A percentile compares a stretch with the other conserved stretches of the same genome.
These are phyloP conservation scores for Backusella mclennaniae DNA, from an alignment of 192 early-diverging fungal genomes.

Conservation along the genomic window DNA sequence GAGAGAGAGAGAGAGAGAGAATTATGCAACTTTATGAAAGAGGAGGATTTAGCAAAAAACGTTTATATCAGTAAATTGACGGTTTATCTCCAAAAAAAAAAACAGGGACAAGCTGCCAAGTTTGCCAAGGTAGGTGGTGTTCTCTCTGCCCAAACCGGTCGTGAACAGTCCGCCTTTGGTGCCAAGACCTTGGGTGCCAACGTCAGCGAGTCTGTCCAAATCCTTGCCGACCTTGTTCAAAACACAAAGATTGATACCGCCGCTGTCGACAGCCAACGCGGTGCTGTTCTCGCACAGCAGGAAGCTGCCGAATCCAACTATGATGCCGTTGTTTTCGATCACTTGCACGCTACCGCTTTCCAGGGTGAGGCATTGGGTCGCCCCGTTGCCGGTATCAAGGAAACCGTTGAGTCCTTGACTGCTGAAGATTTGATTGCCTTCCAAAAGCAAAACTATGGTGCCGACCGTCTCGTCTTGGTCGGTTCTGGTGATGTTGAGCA, in stretches of 20 bases:
- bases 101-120: conserved; percentile 40
- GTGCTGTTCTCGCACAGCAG: conserved; percentile 89
- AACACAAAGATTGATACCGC: conserved; percentile 77
- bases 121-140: conserved; percentile 97
- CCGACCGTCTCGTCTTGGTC: conserved; percentile 96
- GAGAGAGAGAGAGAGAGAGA: not conserved
- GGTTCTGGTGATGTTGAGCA: conserved; percentile 93
- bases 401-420: conserved; percentile 88
- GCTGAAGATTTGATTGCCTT: conserved; percentile 84
- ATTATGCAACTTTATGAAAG: not conserved
- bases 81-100: not conserved
- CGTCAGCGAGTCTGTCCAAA: conserved; percentile 77
- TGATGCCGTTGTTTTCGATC: conserved; percentile 98
- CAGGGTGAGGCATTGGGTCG: conserved; percentile 85
- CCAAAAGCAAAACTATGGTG: conserved; percentile 91
- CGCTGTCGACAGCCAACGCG: conserved; percentile 93
- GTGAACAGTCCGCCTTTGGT: conserved; percentile 98
- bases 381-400: conserved; percentile 90
- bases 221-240: conserved; percentile 93
- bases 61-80: not conserved
- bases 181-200: conserved; percentile 89
- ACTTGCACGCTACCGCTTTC: conserved; percentile 95
- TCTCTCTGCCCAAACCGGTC: conserved; percentile 95
- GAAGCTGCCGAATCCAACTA: conserved; percentile 84
- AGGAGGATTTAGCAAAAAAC: not conserved